Evolutionary conservation across 768 basidiomycete genomes (phyloP), one percentile per base, ranked within the genome.

Genomic region (Rhizopogon roseolus): DNA sequence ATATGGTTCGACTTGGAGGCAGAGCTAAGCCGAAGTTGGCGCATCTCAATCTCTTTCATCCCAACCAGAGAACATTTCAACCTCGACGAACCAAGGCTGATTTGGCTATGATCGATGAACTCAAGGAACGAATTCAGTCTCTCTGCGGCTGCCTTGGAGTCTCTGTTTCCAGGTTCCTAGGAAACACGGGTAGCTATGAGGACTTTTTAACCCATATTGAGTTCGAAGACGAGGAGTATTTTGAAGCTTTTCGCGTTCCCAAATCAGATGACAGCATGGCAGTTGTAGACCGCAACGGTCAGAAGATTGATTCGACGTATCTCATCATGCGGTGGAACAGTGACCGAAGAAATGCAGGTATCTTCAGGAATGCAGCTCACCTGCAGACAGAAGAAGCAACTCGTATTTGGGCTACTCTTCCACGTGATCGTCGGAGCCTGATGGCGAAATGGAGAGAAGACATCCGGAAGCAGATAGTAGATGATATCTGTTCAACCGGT

Each of bases 1-100:
- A 63, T 34, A 76, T 86, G 57, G 76, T 84, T 22, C 75, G 84
- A 0, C 66, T 85, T 0, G 71, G 71, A 1, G 76, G 82, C 3
- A 85, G 84, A 61, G 76, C 76, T 1, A 79, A 77, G 2, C 0
- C 66, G 0, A 60, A 67, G 2, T 83, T 80, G 0, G 78, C 74
- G 29, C 60, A 64, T 0, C 60, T 84, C 22, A 58, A 69, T 3
- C 60, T 85, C 2, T 66, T 69, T 9, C 73, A 71, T 1, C 78
- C 80, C 53, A 4, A 17, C 7, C 51, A 7, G 54, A 58, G 25
- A 51, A 48, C n/a, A 50, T 41, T 56, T 36, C 66, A 59, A 29
- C 54, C 68, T 34, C n/a, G 13, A 11, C 43, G 37, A 28, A 57
- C 56, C 1, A 62, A 65, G n/a, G 49, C 44, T 0, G 74, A 75